Base-by-base conservation (phyloP, 345 rosid species). In the Dipteronia dyeriana region DNA sequence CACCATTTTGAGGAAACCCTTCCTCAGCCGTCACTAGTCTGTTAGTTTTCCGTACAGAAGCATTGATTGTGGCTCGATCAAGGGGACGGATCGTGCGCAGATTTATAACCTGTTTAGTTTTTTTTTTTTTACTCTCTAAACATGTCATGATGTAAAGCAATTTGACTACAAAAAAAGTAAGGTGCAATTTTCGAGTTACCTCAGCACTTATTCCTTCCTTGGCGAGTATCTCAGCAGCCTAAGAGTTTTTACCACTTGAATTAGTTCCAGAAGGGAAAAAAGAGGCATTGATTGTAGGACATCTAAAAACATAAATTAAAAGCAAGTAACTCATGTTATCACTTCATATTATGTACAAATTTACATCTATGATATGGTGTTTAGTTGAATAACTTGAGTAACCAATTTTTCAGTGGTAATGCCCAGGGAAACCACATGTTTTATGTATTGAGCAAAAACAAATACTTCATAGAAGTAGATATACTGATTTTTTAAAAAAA, bases 1-100 rank as follows among this genome's bases (percentile, higher is more conserved):
- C 91, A 64, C 97, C 99, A 75, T 93, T 92, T 79, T 95, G 97
- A 65, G 98, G 97, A 80, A 91, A 91, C 65, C 94, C 98, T 91
- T 93, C 98, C 81, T 96, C 99, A 11, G 94, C 92, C 29, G 99
- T 94, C 26, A 96, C 95, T 76, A 96, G 89, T 78, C 99, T 87
- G 90, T 89, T 96, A 49, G 99, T 96, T 85, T 96, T 96, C 80
- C 95, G 88, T 19, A 96, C 98, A 53, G 99, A 96, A 70, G 91
- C 85, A 71, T 94, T 96, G 81, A 96, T 96, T 26, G 90, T 79
- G 51, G 88, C 77, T 89, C 96, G 87, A 86, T 93, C 97, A 5
- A 95, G 92, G 23, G 97, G 98, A 76, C 99, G 85, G 62, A 93
- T 92, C 6, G 98, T 90, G 38, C 92, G 93, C 76, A 95, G 79